These are phyloP conservation scores for Pinus taeda DNA, from an alignment of 75 land plant species.

Conservation along the genomic window DNA sequence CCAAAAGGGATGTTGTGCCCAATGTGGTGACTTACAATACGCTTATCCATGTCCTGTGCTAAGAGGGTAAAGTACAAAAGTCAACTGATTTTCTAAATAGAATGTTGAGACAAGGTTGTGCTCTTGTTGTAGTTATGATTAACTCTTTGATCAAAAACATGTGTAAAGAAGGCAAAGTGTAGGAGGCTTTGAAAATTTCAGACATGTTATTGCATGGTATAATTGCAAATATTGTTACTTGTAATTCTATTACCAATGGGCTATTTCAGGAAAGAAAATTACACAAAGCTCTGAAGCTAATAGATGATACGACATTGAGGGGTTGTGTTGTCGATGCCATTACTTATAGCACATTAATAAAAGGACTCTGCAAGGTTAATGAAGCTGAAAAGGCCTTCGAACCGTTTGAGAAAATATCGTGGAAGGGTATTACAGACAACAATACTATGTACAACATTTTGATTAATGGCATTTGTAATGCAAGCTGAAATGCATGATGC, in stretches of 20 bases:
- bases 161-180: slow-evolving; percentile 31
- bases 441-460: slow-evolving; percentile 53
- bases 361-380: slow-evolving; percentile 49
- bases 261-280: slow-evolving; percentile 28
- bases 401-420: slow-evolving; percentile 50
- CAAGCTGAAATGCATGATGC: slow-evolving; percentile 38
- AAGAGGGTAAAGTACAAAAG: slow-evolving; percentile 27
- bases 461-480: slow-evolving; percentile 53
- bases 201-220: slow-evolving; percentile 51
- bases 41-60: slow-evolving; percentile 51
- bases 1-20: slow-evolving; percentile 31
- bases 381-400: slow-evolving; percentile 46
- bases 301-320: slow-evolving; percentile 48
- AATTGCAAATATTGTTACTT: slow-evolving; percentile 57
- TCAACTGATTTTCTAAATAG: slow-evolving; percentile 37
- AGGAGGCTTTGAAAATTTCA: slow-evolving; percentile 43
- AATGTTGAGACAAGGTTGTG: slow-evolving; percentile 43
- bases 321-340: slow-evolving; percentile 44
- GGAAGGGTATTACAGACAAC: slow-evolving; percentile 31
- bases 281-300: slow-evolving; percentile 43
- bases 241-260: slow-evolving; percentile 54
- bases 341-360: slow-evolving; percentile 63
- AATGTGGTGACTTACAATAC: slow-evolving; percentile 52
- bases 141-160: slow-evolving; percentile 54
- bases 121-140: slow-evolving; percentile 51